Base-by-base conservation (phyloP, 208 protist species). In the Leptomonas pyrrhocoris region DNA sequence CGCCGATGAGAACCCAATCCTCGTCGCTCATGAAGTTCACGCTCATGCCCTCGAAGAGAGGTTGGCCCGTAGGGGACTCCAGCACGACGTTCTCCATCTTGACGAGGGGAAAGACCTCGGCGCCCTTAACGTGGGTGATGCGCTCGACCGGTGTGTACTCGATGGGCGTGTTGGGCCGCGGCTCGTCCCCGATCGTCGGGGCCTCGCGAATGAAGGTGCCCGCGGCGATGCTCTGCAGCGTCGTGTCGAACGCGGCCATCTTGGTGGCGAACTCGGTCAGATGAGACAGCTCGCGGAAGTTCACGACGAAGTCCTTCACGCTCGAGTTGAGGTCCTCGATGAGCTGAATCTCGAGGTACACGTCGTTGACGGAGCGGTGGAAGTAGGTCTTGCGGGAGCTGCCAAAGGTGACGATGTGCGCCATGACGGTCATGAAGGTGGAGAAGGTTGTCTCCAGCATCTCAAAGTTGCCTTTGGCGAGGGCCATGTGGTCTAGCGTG, bases 251-350 rank as follows among this genome's bases (percentile, higher is more conserved):
- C 70, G 86, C 81, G 0, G 82, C 70, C 63, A 94, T 76, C 75
- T 90, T 93, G 13, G 63, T 80, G 23, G 92, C 84, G 57, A 94
- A 96, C 46, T 88, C 89, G 1, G 81, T 86, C 18, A 94, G 65
- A 74, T 96, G 89, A 12, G 92, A 96, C 38, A 94, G 61, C 66
- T 96, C 86, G 51, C 85, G 84, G 69, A 96, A 91, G 73, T 96
- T 96, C 23, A 93, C 83, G 19, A 96, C 83, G 68, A 96, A 88
- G 64, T 88, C 74, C 73, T 92, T 93, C 46, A 94, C 85, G 71
- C 81, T 92, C 23, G 73, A 38, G 79, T 92, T 94, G n/a, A 96
- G 69, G 55, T 90, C 84, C 51, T 90, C 79, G 56, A 96, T 88
- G 54, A 90, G 81, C 57, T 93, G 84, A n/a, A 94, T 72, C 68